Conservation (phyloP, 176 grass and related monocot species). For the barley (Hordeum vulgare) region DNA sequence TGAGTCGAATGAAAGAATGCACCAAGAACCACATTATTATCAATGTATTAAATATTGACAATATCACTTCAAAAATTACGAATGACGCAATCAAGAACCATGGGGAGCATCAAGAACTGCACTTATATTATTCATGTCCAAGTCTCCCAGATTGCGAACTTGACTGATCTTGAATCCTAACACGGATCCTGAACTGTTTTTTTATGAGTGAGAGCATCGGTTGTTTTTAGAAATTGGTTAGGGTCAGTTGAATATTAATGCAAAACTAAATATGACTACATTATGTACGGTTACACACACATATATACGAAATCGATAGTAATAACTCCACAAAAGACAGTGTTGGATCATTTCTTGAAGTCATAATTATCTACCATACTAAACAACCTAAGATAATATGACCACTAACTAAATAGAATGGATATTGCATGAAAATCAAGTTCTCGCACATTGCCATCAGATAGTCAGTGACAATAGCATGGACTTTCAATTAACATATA, state of each 20-base stretch:
- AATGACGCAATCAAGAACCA: not conserved
- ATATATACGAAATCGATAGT: not conserved
- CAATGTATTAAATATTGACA: not conserved
- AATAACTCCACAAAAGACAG: not conserved
- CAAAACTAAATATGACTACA: not conserved
- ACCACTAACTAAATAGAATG: not conserved
- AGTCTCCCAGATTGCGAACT: not conserved
- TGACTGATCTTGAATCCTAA: not conserved
- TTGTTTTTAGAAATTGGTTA: not conserved
- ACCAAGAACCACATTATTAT: not conserved
- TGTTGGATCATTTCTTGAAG: not conserved
- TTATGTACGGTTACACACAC: not conserved
- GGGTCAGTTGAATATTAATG: not conserved
- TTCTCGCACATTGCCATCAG: not conserved
- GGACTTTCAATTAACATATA: not conserved
- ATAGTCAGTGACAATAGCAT: not conserved
- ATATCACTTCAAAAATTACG: not conserved
- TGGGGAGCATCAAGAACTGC: not conserved
- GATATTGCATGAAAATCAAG: constrained; percentile 3
- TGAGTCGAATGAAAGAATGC: not conserved
- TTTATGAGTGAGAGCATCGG: not conserved
- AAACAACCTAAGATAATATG: not conserved
- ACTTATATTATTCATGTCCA: not conserved
- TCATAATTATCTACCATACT: not conserved
- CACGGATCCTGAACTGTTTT: not conserved